These are phyloP conservation scores for Apiospora phragmitis DNA, from an alignment of 2,329 filamentous ascomycete genomes.

Conservation along the genomic window DNA sequence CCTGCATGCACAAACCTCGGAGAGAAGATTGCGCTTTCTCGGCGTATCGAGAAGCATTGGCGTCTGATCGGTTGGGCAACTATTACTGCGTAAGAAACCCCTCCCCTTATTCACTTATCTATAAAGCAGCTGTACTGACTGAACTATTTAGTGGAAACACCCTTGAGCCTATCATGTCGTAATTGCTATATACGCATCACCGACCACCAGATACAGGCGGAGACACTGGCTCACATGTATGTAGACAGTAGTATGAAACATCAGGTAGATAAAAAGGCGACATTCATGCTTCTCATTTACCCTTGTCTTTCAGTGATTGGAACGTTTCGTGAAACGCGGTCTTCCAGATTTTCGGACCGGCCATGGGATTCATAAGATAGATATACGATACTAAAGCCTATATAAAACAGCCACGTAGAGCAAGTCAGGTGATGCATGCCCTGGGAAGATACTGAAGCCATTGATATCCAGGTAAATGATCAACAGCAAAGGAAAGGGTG, in stretches of 20 bases:
- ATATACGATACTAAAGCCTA: neutral
- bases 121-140: constrained; percentile 21
- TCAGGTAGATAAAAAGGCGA: constrained; percentile 12
- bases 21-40: constrained; percentile 94
- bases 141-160: constrained; percentile 49
- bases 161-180: constrained; percentile 47
- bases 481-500: neutral
- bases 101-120: neutral
- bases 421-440: neutral
- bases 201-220: neutral
- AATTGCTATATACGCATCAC: neutral
- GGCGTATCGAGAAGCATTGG: constrained; percentile 99
- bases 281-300: neutral
- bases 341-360: too few relatives aligned
- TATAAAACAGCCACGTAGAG: neutral
- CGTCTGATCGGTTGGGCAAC: constrained; percentile 90
- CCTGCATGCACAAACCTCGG: constrained; percentile 96
- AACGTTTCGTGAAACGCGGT: neutral
- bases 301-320: neutral
- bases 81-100: constrained; percentile 64
- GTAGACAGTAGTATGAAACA: constrained; percentile 6
- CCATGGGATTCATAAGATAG: neutral
- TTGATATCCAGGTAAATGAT: neutral
- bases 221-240: neutral
- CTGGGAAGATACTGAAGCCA: neutral